A percentile compares a stretch with the other conserved stretches of the same genome.
Evolutionary conservation across 2,329 filamentous ascomycete species (phyloP).

Genomic region (Colletotrichum sp.): DNA sequence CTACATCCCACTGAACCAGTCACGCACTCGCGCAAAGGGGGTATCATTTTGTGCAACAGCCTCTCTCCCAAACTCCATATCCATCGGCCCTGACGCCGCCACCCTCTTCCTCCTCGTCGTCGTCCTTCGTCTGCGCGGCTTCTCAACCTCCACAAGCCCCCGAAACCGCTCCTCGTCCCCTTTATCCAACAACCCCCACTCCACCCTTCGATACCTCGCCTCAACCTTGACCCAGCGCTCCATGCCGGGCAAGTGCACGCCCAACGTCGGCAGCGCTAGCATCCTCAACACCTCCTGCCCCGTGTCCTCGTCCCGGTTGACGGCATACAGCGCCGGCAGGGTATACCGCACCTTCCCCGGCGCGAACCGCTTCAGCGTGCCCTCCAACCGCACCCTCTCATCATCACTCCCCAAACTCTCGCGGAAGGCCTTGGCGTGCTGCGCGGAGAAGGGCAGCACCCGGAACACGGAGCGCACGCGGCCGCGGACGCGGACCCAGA

Average conservation of each 20-base stretch:
- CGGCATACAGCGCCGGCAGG: conserved; percentile 58
- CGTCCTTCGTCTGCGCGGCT: neutral
- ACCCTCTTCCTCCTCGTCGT: neutral
- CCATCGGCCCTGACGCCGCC: neutral
- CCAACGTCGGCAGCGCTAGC: conserved; percentile 59
- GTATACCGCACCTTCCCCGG: conserved; percentile 62
- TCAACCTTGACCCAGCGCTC: conserved; percentile 56
- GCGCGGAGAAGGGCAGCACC: conserved; percentile 50
- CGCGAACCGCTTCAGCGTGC: conserved; percentile 52
- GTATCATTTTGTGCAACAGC: neutral
- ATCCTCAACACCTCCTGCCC: conserved; percentile 39
- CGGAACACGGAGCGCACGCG: conserved; percentile 46
- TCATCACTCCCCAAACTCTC: conserved; percentile 39
- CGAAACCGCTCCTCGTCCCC: neutral
- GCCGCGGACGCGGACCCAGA: conserved; percentile 59
- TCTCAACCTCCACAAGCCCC: neutral
- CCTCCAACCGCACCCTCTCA: conserved; percentile 39
- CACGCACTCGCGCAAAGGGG: neutral
- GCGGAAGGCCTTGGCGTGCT: conserved; percentile 53
- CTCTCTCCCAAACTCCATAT: neutral
- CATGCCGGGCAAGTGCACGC: conserved; percentile 49
- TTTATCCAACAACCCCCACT: conserved; percentile 40
- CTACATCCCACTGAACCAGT: neutral
- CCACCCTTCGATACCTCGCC: conserved; percentile 55
- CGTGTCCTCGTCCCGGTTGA: conserved; percentile 30